Evolutionary conservation across 2,329 filamentous ascomycete genomes (phyloP).

Genomic region (Didymella arachidicola): DNA sequence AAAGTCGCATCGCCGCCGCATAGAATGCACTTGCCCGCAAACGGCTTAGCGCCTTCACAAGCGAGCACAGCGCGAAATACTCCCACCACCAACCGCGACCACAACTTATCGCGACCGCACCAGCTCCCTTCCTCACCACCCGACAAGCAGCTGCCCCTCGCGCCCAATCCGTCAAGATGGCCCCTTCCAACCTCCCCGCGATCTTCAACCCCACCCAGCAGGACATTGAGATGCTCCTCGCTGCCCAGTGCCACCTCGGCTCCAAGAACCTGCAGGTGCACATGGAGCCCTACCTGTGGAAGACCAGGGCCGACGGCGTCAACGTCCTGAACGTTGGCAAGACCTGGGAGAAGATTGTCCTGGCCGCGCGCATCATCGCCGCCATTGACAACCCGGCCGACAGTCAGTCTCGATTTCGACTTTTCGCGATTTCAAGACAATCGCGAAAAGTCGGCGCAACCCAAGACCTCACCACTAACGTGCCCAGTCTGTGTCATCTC

Average conservation of each 20-base stretch:
- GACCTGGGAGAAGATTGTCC: conserved; percentile 99
- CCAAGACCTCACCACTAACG: conserved; percentile 19
- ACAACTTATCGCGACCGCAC: conserved; percentile 31
- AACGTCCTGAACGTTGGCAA: conserved; percentile 99
- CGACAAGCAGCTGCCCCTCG: conserved; percentile 37
- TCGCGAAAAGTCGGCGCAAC: background rate
- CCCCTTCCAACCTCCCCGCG: conserved; percentile 90
- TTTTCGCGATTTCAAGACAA: background rate
- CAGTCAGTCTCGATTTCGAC: conserved; percentile 64
- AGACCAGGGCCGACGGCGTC: conserved; percentile 97
- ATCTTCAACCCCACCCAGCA: conserved; percentile 96
- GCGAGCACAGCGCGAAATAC: conserved; percentile 7
- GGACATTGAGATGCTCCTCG: conserved; percentile 99
- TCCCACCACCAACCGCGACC: conserved; percentile 18
- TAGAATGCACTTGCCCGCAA: too few species aligned
- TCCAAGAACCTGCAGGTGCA: conserved; percentile 99
- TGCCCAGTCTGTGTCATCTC: conserved; percentile 79
- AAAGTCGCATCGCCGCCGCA: background rate
- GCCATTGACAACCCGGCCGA: conserved; percentile 99
- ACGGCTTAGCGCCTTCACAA: background rate
- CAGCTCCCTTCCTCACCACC: conserved; percentile 22
- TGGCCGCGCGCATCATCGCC: conserved; percentile 97
- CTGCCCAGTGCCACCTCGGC: conserved; percentile 94
- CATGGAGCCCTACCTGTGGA: conserved; percentile 99
- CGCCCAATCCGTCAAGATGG: conserved; percentile 73